Conservation (phyloP, 441 rosid genomes). For the Viola pubescens region DNA sequence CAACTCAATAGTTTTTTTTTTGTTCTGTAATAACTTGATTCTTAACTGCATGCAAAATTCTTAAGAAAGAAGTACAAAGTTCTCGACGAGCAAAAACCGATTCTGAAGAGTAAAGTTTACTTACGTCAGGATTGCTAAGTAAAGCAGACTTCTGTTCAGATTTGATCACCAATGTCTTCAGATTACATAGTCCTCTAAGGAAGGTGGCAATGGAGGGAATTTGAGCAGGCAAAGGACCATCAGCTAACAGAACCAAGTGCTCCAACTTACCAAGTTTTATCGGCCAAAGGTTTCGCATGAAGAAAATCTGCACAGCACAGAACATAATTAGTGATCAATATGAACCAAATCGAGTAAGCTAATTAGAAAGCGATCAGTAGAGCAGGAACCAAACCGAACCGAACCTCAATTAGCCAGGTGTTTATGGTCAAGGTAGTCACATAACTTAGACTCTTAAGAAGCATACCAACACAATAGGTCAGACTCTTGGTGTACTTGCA, state of each 20-base stretch:
- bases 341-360: background rate
- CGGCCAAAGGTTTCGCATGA: slow-evolving; percentile 13
- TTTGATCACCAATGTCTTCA: slow-evolving; percentile 4
- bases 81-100: too few species aligned
- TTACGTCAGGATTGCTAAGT: slow-evolving; percentile 12
- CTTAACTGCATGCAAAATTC: too few species aligned
- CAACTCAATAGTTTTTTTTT: too few species aligned
- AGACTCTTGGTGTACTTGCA: slow-evolving; percentile 16
- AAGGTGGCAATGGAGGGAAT: slow-evolving; percentile 12
- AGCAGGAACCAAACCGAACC: background rate
- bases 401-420: slow-evolving; percentile 20
- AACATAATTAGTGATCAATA: background rate
- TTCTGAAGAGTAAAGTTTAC: background rate
- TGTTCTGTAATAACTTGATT: too few species aligned
- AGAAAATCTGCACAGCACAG: slow-evolving; percentile 9
- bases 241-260: background rate
- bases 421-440: slow-evolving; percentile 13
- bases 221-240: slow-evolving; percentile 5
- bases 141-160: slow-evolving; percentile 4
- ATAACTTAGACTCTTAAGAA: slow-evolving; percentile 13
- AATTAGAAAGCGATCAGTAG: background rate
- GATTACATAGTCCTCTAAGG: slow-evolving; percentile 17
- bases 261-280: slow-evolving; percentile 9
- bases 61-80: too few species aligned
- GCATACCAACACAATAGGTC: slow-evolving; percentile 12